phyloP scores from a whole-genome alignment of 805 yeast genomes.

The Starmerella floris region DNA sequence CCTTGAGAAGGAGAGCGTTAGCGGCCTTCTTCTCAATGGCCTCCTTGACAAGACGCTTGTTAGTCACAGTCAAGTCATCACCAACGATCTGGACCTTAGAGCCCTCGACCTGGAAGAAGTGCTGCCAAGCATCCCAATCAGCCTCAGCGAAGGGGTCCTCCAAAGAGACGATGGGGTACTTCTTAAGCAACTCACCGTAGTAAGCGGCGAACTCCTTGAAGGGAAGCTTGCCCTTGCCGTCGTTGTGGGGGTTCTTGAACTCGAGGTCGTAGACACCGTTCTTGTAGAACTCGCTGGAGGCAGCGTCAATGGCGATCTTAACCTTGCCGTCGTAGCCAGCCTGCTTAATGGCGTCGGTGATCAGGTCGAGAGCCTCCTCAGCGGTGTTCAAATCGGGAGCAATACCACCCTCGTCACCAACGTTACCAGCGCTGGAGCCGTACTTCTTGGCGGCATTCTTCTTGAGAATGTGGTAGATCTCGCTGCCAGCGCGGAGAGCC shows the following conservation, averaged over 20 bases:
- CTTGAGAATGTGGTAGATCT: conserved; percentile 95
- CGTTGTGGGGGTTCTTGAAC: conserved; percentile 94
- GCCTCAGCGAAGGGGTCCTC: conserved; percentile 99
- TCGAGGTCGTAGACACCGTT: conserved; percentile 96
- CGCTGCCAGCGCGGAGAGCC: conserved; percentile 93
- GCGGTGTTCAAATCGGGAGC: conserved; percentile 95
- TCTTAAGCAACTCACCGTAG: conserved; percentile 65
- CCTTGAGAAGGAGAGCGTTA: conserved; percentile 88
- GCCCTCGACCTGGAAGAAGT: conserved; percentile 46
- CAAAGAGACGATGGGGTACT: conserved; percentile 94
- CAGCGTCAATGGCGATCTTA: conserved; percentile 87
- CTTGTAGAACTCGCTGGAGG: conserved; percentile 94
- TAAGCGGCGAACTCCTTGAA: conserved; percentile 77
- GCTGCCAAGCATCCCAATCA: conserved; percentile 98
- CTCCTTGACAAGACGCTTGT: conserved; percentile 84
- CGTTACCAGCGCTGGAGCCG: conserved; percentile 98
- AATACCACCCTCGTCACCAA: conserved; percentile 99
- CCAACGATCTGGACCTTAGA: conserved; percentile 77
- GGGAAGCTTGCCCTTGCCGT: conserved; percentile 77
- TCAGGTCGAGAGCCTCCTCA: conserved; percentile 93
- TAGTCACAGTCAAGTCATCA: conserved; percentile 97
- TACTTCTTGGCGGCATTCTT: conserved; percentile 82
- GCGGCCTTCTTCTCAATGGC: conserved; percentile 97
- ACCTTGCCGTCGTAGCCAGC: conserved; percentile 95
- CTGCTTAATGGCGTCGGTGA: conserved; percentile 70